Conservation (phyloP, 2,329 filamentous ascomycete genomes). For the Beauveria scarabaeidicola region DNA sequence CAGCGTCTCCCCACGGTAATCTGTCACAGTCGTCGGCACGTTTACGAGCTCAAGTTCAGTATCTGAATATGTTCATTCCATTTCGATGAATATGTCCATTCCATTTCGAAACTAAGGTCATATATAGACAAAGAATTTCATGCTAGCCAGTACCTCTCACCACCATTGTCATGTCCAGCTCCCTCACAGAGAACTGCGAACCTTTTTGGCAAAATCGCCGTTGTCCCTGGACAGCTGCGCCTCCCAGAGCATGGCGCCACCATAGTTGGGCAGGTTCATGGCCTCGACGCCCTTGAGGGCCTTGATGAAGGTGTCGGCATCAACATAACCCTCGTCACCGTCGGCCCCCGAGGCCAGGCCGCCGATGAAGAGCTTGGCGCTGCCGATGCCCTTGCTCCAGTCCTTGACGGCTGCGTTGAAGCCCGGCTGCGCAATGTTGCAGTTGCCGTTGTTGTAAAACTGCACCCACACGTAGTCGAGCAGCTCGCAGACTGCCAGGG, state of each 20-base stretch:
- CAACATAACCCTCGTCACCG: conserved; percentile 42
- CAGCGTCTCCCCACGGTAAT: neutral
- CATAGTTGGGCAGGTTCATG: conserved; percentile 49
- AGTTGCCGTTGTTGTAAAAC: conserved; percentile 61
- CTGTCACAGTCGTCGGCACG: neutral
- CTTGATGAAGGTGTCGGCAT: conserved; percentile 31
- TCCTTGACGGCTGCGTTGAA: conserved; percentile 54
- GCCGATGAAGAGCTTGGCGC: conserved; percentile 52
- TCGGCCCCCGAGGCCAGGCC: conserved; percentile 45
- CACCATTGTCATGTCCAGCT: neutral
- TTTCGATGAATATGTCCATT: conserved; percentile 1
- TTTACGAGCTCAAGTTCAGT: neutral
- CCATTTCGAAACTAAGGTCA: neutral
- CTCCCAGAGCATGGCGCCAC: conserved; percentile 62
- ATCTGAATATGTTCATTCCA: conserved; percentile 4
- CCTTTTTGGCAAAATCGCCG: conserved; percentile 32
- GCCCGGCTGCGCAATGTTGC: conserved; percentile 38
- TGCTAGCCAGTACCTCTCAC: neutral
- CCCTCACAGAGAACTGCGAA: conserved; percentile 8
- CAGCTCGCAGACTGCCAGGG: conserved; percentile 16
- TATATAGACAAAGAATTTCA: conserved; percentile 5
- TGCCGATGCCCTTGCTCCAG: conserved; percentile 53
- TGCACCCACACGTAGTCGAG: conserved; percentile 54
- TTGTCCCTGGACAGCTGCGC: conserved; percentile 45
- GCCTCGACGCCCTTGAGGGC: conserved; percentile 39